Evolutionary conservation across 805 yeast genomes (phyloP), one percentile per base, ranked within the genome.

Genomic region (Scheffersomyces amazonensis): DNA sequence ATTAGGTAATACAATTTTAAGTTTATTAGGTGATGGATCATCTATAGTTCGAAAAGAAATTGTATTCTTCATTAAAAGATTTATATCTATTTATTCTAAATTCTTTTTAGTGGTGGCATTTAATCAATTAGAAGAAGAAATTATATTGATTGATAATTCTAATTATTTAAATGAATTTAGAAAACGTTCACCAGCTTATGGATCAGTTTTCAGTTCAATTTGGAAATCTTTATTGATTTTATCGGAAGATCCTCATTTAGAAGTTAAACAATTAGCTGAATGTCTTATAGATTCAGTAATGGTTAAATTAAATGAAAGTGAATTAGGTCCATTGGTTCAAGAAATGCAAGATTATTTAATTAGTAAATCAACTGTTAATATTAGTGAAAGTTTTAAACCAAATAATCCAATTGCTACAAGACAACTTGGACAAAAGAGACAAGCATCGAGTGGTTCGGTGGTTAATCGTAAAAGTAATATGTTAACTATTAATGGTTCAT

Each of bases 61-160:
- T 8, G 78, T 86, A 5, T 80, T 82, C 18, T 86, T 86, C 52
- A 75, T 89, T 38, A 84, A 93, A 27, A 76, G 81, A 32, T 80
- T 87, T 54, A 84, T 89, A 10, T 62, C 75, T 40, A 80, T 80
- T 30, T 83, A 89, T 58, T 64, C 75, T 17, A 77, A 80, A 41
- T 85, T 87, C 52, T 90, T 91, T 52, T 58, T 89, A 38, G 93
- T 91, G 2, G 83, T 90, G 42, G 96, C 96, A 0, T 89, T 83
- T 57, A 77, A 87, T 34, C 89, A 88, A 48, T 56, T 93, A 19
- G 88, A 85, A 41, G 93, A 83, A 46, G 96, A 90, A 49, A 73
- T 83, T 23, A 76, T 82, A 0, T 66, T 82, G 37, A 63, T 78
- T 40, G 87, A 83, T 42, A 75, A 79, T 40, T 79, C 86, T 12